A percentile compares a stretch with the other conserved stretches of the same genome.
phyloP scores from a whole-genome alignment of 1,139 yeast genomes.

The Yamadazyma dushanensis region DNA sequence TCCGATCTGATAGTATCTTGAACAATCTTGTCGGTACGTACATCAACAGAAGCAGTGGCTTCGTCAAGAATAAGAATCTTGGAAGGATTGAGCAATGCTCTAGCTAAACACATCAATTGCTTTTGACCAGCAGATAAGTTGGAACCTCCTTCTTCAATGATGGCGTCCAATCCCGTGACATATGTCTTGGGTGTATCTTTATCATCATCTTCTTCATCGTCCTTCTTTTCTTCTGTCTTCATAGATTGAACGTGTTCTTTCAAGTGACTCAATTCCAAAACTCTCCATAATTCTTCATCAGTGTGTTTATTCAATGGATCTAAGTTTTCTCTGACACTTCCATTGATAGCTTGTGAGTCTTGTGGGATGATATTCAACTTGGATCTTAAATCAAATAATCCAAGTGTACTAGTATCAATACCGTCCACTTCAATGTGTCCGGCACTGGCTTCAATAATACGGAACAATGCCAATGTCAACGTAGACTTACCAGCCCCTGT shows the following conservation, averaged over 20 bases:
- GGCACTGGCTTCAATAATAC: slow-evolving; percentile 35
- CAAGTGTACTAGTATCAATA: slow-evolving; percentile 29
- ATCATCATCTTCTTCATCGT: slow-evolving; percentile 22
- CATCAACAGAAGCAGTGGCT: slow-evolving; percentile 42
- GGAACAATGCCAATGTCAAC: slow-evolving; percentile 37
- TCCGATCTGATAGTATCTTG: slow-evolving; percentile 35
- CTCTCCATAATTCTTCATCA: slow-evolving; percentile 35
- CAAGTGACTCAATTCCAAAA: slow-evolving; percentile 36
- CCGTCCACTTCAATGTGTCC: slow-evolving; percentile 37
- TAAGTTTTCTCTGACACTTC: slow-evolving; percentile 35
- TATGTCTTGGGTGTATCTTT: slow-evolving; percentile 3
- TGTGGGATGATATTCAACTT: slow-evolving; percentile 40
- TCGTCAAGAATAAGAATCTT: slow-evolving; percentile 36
- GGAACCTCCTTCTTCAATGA: slow-evolving; percentile 31
- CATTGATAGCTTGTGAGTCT: slow-evolving; percentile 38
- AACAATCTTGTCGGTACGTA: slow-evolving; percentile 36
- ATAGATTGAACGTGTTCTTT: slow-evolving; percentile 31
- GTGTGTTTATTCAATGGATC: slow-evolving; percentile 32
- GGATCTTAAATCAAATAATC: slow-evolving; percentile 35
- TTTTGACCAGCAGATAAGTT: slow-evolving; percentile 40
- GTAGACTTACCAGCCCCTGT: slow-evolving; percentile 47
- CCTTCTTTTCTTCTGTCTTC: slow-evolving; percentile 27
- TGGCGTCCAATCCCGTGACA: slow-evolving; percentile 15
- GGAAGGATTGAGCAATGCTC: slow-evolving; percentile 35
- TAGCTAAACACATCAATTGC: slow-evolving; percentile 38